Evolutionary conservation across 345 rosid genomes (phyloP), one percentile per base, ranked within the genome.

Genomic region (Lepidium africanum): DNA sequence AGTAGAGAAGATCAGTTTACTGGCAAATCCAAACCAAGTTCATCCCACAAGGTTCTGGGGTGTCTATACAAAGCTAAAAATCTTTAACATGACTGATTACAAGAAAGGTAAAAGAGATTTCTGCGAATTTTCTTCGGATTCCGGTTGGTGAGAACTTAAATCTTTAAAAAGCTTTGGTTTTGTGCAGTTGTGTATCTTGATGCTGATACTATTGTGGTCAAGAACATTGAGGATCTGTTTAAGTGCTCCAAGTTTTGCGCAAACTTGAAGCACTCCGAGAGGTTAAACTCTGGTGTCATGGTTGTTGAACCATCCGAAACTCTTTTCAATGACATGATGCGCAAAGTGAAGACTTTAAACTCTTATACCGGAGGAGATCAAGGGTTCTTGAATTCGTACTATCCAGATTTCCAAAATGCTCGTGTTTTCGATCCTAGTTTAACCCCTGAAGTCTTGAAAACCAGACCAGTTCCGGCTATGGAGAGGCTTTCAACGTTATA

Each of bases 331-430:
- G 92, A 93, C 75, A 93, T 93, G 96, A 81, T 90, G 89, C 70
- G 81, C 68, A 85, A 90, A 88, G 97, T 93, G 48, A 88, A 64
- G 64, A 85, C 88, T 30, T 79, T 90, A 86, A 76, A 74, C 0
- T 93, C 96, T 42, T 90, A 93, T 67, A 93, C 98, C 1, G 97
- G 98, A 69, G 98, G 97, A 49, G 98, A 88, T 69, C 97, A 93
- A 72, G 95, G 98, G 14, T 93, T 93, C 58, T 80, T 93, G 58
- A 93, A 90, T 80, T 88, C 96, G 0, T 93, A 93, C 38, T 88
- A 83, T 77, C 71, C 84, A 13, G 88, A 85, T 46, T 90, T 93
- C 70, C 86, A 87, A 1, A 90, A 86, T 79, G 90, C 97, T 36
- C 97, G 69, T 81, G 82, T 93, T 53, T 90, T 93, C n/a, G 85